Evolutionary conservation across 83 land plant species (phyloP).

Genomic region (Isoetes engelmannii): DNA sequence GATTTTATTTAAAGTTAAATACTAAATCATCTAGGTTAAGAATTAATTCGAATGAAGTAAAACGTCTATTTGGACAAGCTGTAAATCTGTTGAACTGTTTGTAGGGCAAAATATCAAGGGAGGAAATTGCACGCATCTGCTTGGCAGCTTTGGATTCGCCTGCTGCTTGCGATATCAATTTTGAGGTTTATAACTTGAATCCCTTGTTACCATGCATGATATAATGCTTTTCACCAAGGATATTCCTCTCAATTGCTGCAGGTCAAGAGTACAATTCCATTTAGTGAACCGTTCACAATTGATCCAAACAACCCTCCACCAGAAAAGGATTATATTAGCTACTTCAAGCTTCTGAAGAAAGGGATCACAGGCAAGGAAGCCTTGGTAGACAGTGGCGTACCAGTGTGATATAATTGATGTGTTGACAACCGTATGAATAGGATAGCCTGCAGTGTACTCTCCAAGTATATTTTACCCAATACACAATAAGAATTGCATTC

Average conservation of each 20-base stretch:
- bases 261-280: conserved; percentile 91
- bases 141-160: conserved; percentile 85
- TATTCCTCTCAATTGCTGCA: conserved; percentile 18
- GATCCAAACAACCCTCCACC: conserved; percentile 89
- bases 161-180: conserved; percentile 79
- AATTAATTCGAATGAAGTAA: background rate
- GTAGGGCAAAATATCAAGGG: conserved; percentile 91
- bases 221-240: too few relatives aligned
- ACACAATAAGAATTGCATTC: too few relatives aligned
- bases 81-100: background rate
- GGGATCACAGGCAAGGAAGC: conserved; percentile 96
- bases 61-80: background rate
- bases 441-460: too few relatives aligned
- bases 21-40: background rate
- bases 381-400: conserved; percentile 43
- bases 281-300: conserved; percentile 74
- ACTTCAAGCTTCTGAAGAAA: conserved; percentile 56
- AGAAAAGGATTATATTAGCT: conserved; percentile 58
- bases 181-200: conserved; percentile 53
- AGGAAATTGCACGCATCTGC: conserved; percentile 87
- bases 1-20: background rate
- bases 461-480: too few relatives aligned
- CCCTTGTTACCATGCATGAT: too few relatives aligned
- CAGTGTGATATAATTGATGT: conserved; percentile 28
- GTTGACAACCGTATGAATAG: too few relatives aligned